phyloP scores from a whole-genome alignment of 257 asterid genomes.

The Ballota nigra region DNA sequence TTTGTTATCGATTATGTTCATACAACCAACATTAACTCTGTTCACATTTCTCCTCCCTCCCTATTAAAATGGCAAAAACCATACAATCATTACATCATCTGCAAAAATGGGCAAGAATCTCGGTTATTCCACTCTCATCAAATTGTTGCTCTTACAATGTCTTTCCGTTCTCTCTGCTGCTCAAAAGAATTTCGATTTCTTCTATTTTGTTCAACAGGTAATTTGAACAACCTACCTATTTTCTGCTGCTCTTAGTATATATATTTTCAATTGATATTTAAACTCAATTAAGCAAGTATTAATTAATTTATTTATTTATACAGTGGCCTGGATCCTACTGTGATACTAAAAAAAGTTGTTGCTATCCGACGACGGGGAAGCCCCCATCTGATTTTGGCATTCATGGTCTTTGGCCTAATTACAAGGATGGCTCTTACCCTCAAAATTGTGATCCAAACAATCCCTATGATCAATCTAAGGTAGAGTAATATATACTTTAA shows the following conservation, averaged over 20 bases:
- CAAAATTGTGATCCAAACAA: slow-evolving; percentile 53
- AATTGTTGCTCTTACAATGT: slow-evolving; percentile 33
- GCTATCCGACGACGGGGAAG: slow-evolving; percentile 69
- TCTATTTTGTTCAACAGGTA: slow-evolving; percentile 79
- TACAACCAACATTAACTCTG: background rate
- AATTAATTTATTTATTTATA: background rate
- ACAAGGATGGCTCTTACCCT: slow-evolving; percentile 76
- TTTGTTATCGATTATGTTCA: background rate
- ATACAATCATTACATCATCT: background rate
- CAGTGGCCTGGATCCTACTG: slow-evolving; percentile 84
- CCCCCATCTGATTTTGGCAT: slow-evolving; percentile 70
- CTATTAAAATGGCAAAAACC: slow-evolving; percentile 17
- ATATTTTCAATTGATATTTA: background rate
- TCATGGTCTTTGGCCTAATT: slow-evolving; percentile 94
- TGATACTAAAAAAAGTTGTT: slow-evolving; percentile 62
- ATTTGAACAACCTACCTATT: background rate
- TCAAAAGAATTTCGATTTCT: slow-evolving; percentile 58
- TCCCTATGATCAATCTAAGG: slow-evolving; percentile 63
- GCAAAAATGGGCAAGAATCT: slow-evolving; percentile 12
- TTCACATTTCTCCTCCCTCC: slow-evolving; percentile 19
- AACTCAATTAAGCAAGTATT: background rate
- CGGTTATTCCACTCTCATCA: slow-evolving; percentile 26
- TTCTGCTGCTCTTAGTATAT: background rate
- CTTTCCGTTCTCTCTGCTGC: slow-evolving; percentile 16
- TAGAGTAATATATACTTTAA: background rate